phyloP scores from a whole-genome alignment of 192 early-diverging fungal species.

The Coemansia sp. region DNA sequence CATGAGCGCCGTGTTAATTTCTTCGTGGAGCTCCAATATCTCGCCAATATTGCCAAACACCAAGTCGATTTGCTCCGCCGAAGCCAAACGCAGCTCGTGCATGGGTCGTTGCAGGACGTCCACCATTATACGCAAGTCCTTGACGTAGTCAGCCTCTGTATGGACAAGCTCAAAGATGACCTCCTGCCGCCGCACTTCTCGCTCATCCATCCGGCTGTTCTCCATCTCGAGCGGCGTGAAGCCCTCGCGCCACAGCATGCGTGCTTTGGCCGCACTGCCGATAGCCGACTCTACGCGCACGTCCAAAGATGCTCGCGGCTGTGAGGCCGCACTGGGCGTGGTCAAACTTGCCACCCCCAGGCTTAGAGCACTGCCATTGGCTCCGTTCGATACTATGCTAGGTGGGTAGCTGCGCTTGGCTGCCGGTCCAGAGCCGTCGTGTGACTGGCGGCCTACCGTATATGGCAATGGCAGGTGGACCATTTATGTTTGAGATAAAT shows the following conservation, averaged over 20 bases:
- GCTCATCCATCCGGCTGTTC: slow-evolving; percentile 61
- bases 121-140: slow-evolving; percentile 82
- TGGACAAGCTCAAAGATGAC: slow-evolving; percentile 91
- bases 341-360: background rate
- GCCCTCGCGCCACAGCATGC: slow-evolving; percentile 60
- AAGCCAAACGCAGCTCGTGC: slow-evolving; percentile 47
- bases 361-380: slow-evolving; percentile 2
- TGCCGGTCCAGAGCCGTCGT: slow-evolving; percentile 16
- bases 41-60: slow-evolving; percentile 58
- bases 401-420: slow-evolving; percentile 11
- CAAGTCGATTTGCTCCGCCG: slow-evolving; percentile 51
- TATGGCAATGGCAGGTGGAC: slow-evolving; percentile 34
- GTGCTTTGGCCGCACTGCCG: slow-evolving; percentile 48
- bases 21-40: slow-evolving; percentile 58
- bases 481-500: slow-evolving; percentile 14
- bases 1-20: slow-evolving; percentile 56
- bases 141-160: slow-evolving; percentile 90
- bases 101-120: slow-evolving; percentile 66
- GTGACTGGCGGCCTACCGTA: slow-evolving; percentile 29
- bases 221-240: slow-evolving; percentile 61
- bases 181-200: slow-evolving; percentile 89
- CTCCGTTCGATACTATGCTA: background rate
- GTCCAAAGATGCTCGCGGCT: slow-evolving; percentile 13
- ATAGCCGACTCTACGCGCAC: slow-evolving; percentile 21
- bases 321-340: background rate